These are phyloP conservation scores for Sparassis latifolia DNA, from an alignment of 1,284 basidiomycete genomes.

Conservation along the genomic window DNA sequence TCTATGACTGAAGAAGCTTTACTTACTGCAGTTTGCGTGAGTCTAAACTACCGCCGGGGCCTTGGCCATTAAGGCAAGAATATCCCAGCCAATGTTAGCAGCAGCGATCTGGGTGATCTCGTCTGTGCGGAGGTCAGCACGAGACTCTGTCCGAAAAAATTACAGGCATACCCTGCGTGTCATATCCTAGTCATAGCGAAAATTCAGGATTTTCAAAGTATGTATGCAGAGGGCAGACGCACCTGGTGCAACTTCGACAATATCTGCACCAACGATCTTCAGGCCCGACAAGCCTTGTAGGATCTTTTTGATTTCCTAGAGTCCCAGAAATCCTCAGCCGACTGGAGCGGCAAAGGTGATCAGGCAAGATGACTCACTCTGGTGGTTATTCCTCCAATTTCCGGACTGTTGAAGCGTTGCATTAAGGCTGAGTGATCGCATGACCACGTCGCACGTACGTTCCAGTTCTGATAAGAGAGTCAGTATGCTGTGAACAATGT, in stretches of 20 bases:
- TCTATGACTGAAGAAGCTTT: neutral
- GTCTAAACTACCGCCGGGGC: constrained; percentile 18
- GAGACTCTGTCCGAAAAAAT: neutral
- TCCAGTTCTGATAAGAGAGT: constrained; percentile 25
- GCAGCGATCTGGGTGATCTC: constrained; percentile 30
- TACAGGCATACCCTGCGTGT: constrained; percentile 22
- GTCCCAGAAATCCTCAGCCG: neutral
- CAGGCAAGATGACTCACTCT: constrained; percentile 17
- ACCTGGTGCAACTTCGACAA: constrained; percentile 33
- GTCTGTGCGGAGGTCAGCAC: constrained; percentile 11
- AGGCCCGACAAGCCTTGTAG: constrained; percentile 31
- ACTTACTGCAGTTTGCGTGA: too few relatives aligned
- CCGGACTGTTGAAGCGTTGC: constrained; percentile 14
- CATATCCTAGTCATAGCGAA: constrained; percentile 15
- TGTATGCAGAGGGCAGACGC: constrained; percentile 1
- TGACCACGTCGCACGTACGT: constrained; percentile 19
- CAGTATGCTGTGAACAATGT: neutral
- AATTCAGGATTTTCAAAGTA: neutral
- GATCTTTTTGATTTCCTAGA: constrained; percentile 33
- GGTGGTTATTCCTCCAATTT: constrained; percentile 34
- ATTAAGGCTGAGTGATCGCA: neutral
- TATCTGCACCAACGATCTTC: constrained; percentile 34
- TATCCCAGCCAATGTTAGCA: constrained; percentile 28
- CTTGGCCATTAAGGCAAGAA: constrained; percentile 27
- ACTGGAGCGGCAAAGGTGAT: neutral